phyloP scores from a whole-genome alignment of 1,284 basidiomycete genomes.

The Fomitopsis pinicola region DNA sequence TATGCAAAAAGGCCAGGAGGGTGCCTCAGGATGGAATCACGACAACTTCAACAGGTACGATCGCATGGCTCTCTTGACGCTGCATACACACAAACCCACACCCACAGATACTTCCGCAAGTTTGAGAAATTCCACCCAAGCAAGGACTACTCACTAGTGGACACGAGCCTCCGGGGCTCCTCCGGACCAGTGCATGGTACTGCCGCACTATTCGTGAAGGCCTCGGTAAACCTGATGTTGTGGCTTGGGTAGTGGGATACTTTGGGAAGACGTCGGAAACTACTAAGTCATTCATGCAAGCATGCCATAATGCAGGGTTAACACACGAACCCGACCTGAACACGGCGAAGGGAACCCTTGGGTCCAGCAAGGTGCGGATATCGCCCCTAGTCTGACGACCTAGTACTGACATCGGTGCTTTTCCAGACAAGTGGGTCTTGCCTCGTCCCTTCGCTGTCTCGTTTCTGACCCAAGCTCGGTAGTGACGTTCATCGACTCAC shows the following conservation, averaged over 20 bases:
- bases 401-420: not conserved
- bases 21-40: slow-evolving; percentile 55
- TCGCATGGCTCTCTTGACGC: too few species aligned
- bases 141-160: slow-evolving; percentile 41
- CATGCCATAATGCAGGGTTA: slow-evolving; percentile 45
- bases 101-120: slow-evolving; percentile 52
- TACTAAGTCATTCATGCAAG: slow-evolving; percentile 41
- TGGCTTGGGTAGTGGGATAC: slow-evolving; percentile 24
- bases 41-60: slow-evolving; percentile 44
- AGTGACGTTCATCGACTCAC: slow-evolving; percentile 63
- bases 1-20: slow-evolving; percentile 44
- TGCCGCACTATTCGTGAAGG: not conserved
- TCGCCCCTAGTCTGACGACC: not conserved
- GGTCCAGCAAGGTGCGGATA: slow-evolving; percentile 46
- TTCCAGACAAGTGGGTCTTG: slow-evolving; percentile 11
- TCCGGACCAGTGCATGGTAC: slow-evolving; percentile 44
- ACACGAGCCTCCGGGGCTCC: slow-evolving; percentile 39
- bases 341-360: slow-evolving; percentile 42
- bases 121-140: slow-evolving; percentile 53
- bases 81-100: not conserved
- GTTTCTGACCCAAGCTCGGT: not conserved
- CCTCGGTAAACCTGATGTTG: not conserved
- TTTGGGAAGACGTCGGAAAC: slow-evolving; percentile 29
- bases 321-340: slow-evolving; percentile 48
- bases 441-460: not conserved